Base-by-base conservation (phyloP, 2,329 filamentous ascomycete species). In the Aspergillus phoenicis region DNA sequence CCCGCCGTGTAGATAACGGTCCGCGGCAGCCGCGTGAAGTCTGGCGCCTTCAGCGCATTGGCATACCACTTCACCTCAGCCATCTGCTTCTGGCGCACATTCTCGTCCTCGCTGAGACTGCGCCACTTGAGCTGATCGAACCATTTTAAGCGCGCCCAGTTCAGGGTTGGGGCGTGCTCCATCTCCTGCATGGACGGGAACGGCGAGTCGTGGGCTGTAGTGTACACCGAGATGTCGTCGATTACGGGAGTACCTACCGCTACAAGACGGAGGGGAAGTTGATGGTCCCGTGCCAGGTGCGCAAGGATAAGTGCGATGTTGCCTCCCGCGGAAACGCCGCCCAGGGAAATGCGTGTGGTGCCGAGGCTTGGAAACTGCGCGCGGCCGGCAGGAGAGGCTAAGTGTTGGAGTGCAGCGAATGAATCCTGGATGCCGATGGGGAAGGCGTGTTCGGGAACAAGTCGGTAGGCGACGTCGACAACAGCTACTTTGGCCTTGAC, bases 391-490 rank as follows among this genome's bases (percentile, higher is more conserved):
- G 75, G 66, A 10, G 67, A 58, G 60, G 76, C 70, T 30, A 81
- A 70, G 66, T 80, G 76, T 59, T 77, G 70, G 36, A 84, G 66
- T 2, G 78, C 80, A 6, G 77, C 78, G 68, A 80, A 84, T 53
- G 78, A 78, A 70, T 85, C 83, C n/a, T 80, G 76, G 17, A 81
- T 75, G 30, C 74, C 75, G 13, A 77, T 76, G n/a, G 83, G 83
- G 60, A 82, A 84, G 5, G 78, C 71, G 62, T 78, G 68, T 67
- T 84, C 82, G 8, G 83, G 83, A 0, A 83, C 80, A 1, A 84
- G 77, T 4, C 83, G 78, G 65, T 85, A 85, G n/a, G 70, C 81
- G 10, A 84, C 79, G 64, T 83, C 80, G 57, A 85, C 75, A 28
- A 84, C 81, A 13, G 74, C 76, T 28, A 82, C 81, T 26, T 74